phyloP scores from a whole-genome alignment of 805 yeast species.

The Candida insectalens region DNA sequence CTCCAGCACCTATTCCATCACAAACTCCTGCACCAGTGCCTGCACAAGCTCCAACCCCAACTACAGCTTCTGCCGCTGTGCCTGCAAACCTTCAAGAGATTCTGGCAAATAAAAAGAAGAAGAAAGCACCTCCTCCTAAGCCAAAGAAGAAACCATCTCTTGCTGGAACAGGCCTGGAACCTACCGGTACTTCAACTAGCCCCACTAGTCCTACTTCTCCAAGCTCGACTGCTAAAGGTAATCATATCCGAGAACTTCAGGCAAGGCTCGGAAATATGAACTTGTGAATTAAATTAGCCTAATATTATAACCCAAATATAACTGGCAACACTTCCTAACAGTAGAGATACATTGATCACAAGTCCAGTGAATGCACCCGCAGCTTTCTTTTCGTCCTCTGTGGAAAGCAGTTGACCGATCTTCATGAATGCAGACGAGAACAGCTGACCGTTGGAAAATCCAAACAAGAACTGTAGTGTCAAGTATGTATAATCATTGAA shows the following conservation, averaged over 20 bases:
- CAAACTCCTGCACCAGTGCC: neutral
- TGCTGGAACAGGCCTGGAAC: constrained; percentile 1
- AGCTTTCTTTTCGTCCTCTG: constrained; percentile 66
- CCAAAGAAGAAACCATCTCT: constrained; percentile 26
- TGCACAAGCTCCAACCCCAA: constrained; percentile 3
- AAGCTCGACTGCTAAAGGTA: constrained; percentile 12
- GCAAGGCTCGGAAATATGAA: constrained; percentile 17
- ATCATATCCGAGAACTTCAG: constrained; percentile 24
- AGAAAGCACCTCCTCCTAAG: constrained; percentile 33
- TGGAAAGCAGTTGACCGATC: constrained; percentile 18
- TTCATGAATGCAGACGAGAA: constrained; percentile 59
- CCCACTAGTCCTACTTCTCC: neutral
- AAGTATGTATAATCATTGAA: constrained; percentile 61
- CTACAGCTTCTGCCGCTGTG: constrained; percentile 2
- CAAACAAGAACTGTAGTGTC: constrained; percentile 65
- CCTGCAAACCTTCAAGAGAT: neutral
- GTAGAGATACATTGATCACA: constrained; percentile 67
- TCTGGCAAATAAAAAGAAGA: constrained; percentile 5
- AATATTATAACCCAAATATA: constrained; percentile 51
- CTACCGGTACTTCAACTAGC: neutral
- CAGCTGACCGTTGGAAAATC: constrained; percentile 81
- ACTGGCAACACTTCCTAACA: constrained; percentile 70
- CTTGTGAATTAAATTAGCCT: too few species aligned
- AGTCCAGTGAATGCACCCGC: constrained; percentile 91
- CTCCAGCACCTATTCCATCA: constrained; percentile 1